A percentile compares a stretch with the other conserved stretches of the same genome.
Conservation (phyloP, 2,329 filamentous ascomycete genomes). For the Botrytis porri region DNA sequence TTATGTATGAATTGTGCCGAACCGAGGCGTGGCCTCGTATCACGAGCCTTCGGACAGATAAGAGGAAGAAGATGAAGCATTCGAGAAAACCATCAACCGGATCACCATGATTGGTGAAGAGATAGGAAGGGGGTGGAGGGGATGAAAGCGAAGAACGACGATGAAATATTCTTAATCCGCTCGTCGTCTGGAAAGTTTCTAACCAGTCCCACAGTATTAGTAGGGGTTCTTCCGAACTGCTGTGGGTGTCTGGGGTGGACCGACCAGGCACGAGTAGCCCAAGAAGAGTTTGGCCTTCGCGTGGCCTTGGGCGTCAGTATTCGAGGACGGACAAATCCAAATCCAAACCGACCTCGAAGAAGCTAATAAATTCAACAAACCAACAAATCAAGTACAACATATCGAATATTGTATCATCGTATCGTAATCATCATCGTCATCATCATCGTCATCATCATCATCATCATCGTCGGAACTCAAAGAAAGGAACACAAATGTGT, state of each 20-base stretch:
- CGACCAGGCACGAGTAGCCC: neutral
- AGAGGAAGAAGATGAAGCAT: no score
- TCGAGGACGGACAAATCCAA: neutral
- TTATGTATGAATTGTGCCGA: no score
- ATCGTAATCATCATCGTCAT: neutral
- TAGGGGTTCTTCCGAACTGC: neutral
- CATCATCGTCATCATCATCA: neutral
- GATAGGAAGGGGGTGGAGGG: neutral
- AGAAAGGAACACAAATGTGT: neutral
- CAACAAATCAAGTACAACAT: neutral
- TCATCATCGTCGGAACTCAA: neutral
- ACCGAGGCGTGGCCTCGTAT: no score
- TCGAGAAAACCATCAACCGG: no score
- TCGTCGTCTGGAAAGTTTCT: neutral
- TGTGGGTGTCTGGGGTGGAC: neutral
- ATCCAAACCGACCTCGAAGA: neutral
- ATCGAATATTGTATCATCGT: neutral
- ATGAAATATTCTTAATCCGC: neutral
- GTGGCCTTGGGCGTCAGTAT: neutral
- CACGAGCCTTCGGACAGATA: no score
- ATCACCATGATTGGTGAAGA: no score
- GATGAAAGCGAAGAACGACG: neutral
- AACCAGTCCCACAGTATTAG: neutral
- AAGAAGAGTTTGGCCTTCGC: neutral
- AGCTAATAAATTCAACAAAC: constrained; percentile 1